Percentiles rank a stretch among this genome's conserved stretches.
phyloP scores from a whole-genome alignment of 1,284 basidiomycete genomes.

The Marasmius fiardii region DNA sequence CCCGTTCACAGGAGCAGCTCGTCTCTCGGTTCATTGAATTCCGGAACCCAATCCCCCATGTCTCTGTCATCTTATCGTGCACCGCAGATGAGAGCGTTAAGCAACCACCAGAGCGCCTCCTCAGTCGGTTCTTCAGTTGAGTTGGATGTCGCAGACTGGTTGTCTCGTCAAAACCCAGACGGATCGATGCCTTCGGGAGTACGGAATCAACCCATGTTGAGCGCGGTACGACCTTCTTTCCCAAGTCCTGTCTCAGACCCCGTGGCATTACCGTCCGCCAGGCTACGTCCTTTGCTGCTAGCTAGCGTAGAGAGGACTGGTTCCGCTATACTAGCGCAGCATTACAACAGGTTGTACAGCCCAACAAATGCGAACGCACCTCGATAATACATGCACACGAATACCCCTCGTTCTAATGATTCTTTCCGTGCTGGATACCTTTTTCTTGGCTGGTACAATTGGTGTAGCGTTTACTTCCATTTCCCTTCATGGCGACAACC shows the following conservation, averaged over 20 bases:
- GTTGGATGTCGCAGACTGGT: slow-evolving; percentile 16
- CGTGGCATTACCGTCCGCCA: slow-evolving; percentile 3
- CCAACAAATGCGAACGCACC: neutral
- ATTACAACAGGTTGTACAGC: slow-evolving; percentile 12
- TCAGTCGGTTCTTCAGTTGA: slow-evolving; percentile 7
- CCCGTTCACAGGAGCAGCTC: neutral
- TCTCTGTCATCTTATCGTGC: neutral
- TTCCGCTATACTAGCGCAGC: slow-evolving; percentile 10
- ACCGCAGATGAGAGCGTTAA: neutral
- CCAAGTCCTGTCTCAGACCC: slow-evolving; percentile 7
- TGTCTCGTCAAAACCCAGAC: slow-evolving; percentile 15
- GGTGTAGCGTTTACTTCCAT: neutral
- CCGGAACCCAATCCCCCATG: neutral
- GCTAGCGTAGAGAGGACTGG: slow-evolving; percentile 14
- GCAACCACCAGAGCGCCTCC: neutral
- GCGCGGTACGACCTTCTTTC: slow-evolving; percentile 16
- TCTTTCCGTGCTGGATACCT: neutral
- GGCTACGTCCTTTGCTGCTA: slow-evolving; percentile 11
- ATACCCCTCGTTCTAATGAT: neutral
- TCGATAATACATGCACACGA: neutral
- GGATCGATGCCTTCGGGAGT: slow-evolving; percentile 15
- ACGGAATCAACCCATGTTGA: slow-evolving; percentile 13
- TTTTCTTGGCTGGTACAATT: neutral
- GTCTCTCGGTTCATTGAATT: neutral
- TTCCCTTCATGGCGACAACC: neutral